phyloP scores from a whole-genome alignment of 225 moss, liverwort and hornwort genomes.

The Marchantia paleacea region DNA sequence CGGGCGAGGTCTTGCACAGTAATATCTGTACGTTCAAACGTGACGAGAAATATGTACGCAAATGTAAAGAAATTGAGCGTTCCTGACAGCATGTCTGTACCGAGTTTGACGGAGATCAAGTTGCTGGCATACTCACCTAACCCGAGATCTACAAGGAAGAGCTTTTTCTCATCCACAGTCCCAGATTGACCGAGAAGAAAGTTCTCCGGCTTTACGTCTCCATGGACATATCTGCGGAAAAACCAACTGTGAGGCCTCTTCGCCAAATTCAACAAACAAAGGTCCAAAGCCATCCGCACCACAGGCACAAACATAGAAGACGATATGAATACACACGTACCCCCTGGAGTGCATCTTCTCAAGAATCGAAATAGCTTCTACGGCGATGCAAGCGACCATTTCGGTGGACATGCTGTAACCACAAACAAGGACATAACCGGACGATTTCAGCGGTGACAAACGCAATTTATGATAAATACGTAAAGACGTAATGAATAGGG shows the following conservation, averaged over 20 bases:
- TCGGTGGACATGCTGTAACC: slow-evolving; percentile 92
- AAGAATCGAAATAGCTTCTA: slow-evolving; percentile 94
- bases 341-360: slow-evolving; percentile 98
- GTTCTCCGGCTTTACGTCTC: slow-evolving; percentile 98
- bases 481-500: background rate
- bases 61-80: no score
- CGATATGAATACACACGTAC: slow-evolving; percentile 26
- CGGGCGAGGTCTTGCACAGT: no score
- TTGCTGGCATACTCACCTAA: slow-evolving; percentile 53
- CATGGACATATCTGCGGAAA: slow-evolving; percentile 82
- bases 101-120: no score
- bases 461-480: background rate
- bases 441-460: background rate
- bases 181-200: slow-evolving; percentile 90
- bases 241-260: background rate
- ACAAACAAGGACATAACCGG: background rate
- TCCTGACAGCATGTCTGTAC: no score
- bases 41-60: no score
- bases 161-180: slow-evolving; percentile 84
- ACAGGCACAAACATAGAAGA: background rate
- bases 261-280: background rate
- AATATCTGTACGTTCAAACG: background rate
- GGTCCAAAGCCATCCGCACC: background rate
- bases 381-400: slow-evolving; percentile 99
- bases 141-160: slow-evolving; percentile 94